Evolutionary conservation across 1,284 basidiomycete species (phyloP).

Genomic region (Coniferiporia sulphurascens): DNA sequence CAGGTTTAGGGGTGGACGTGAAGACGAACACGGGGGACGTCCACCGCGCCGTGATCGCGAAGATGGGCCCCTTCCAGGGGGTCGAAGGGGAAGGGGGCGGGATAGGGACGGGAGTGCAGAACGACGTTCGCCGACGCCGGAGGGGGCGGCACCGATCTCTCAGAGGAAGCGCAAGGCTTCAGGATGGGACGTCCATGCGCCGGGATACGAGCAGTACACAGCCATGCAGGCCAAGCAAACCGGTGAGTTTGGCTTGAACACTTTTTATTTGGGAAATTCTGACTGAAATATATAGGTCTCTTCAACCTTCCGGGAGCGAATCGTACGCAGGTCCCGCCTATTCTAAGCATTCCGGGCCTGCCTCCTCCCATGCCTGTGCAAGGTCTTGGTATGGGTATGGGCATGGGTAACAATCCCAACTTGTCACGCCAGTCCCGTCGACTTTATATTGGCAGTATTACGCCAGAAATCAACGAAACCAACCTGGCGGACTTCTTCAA

Average conservation of each 20-base stretch:
- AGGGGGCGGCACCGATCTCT: constrained; percentile 76
- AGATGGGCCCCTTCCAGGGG: constrained; percentile 32
- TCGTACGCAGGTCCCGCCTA: constrained; percentile 79
- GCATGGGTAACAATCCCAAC: constrained; percentile 64
- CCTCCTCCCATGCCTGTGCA: constrained; percentile 80
- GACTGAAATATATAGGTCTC: constrained; percentile 48
- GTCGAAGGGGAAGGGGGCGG: constrained; percentile 34
- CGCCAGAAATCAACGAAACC: constrained; percentile 86
- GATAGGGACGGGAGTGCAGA: constrained; percentile 51
- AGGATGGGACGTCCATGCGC: constrained; percentile 94
- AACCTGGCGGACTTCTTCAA: constrained; percentile 94
- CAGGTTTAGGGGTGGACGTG: constrained; percentile 44
- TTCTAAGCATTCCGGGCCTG: constrained; percentile 71
- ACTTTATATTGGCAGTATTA: constrained; percentile 94
- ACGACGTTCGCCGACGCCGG: constrained; percentile 86
- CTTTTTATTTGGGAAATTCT: neutral
- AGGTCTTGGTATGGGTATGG: constrained; percentile 79
- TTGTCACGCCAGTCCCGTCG: constrained; percentile 89
- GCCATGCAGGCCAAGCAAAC: constrained; percentile 97
- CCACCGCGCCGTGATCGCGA: constrained; percentile 36
- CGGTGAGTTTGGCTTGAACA: constrained; percentile 44
- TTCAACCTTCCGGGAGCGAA: constrained; percentile 93
- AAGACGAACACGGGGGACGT: constrained; percentile 36
- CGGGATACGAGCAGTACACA: constrained; percentile 91
- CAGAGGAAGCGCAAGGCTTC: constrained; percentile 85